Base-by-base conservation (phyloP, 225 moss, liverwort and hornwort genomes). In the Straminergon stramineum region DNA sequence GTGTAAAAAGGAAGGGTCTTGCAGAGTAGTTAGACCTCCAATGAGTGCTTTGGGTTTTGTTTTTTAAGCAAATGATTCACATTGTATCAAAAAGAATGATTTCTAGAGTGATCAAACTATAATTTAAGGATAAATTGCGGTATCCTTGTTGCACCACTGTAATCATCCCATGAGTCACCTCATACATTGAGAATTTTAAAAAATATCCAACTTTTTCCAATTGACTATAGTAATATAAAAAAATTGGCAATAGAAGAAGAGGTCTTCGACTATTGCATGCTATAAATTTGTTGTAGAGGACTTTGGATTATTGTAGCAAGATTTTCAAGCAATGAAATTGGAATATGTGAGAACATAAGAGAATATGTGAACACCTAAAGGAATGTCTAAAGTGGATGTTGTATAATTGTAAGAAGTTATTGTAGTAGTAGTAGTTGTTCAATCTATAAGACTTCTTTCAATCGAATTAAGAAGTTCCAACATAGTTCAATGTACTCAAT, bases 181-280 rank as follows among this genome's bases (percentile, higher is more conserved):
- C 10, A 9, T 30, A 10, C 3, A 10, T 30, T 11, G 1, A 17
- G 11, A 7, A 19, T 11, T 48, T 75, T 41, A 8, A 1, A 70
- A 70, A 39, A 24, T 41, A 28, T 73, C 9, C 6, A 73, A 17
- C 0, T 15, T 73, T 68, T 43, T 73, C 28, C 73, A 27, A 43
- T 1, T 43, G 0, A 73, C 10, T 27, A 8, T 74, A 6, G 17
- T 30, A 17, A 30, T 75, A 17, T 11, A 6, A 66, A 26, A 41
- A 22, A 23, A 23, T 14, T 74, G 3, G 10, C 28, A 19, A 12
- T 30, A 31, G 2, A 19, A 75, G 7, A 18, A 6, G 31, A 75
- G 2, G 18, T 51, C 10, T 18, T 48, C 19, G 31, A 75, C 31
- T 45, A 30, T 45, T 0, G 0, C 6, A 11, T 75, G 4, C 75